phyloP scores from a whole-genome alignment of 768 basidiomycete genomes.

The Trametes elegans region DNA sequence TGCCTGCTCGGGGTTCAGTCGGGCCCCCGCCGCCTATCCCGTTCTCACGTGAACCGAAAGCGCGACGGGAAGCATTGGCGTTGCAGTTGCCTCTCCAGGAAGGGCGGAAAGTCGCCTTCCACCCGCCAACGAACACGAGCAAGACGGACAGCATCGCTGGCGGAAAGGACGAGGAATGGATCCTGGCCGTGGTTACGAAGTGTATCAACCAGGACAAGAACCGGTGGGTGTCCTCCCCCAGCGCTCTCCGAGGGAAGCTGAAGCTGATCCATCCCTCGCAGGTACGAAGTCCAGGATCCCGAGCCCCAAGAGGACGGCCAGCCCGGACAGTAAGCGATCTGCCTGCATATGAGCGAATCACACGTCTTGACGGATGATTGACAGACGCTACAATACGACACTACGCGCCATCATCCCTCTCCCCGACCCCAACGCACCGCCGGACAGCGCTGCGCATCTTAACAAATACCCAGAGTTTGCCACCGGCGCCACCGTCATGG shows the following conservation, averaged over 20 bases:
- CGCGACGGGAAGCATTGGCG: conserved; percentile 57
- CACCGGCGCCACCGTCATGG: conserved; percentile 73
- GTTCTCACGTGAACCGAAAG: conserved; percentile 65
- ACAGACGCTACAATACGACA: conserved; percentile 66
- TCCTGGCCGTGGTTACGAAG: conserved; percentile 71
- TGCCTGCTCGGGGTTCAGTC: conserved; percentile 55
- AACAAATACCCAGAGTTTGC: conserved; percentile 71
- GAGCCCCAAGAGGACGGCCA: conserved; percentile 82
- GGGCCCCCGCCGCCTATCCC: conserved; percentile 50
- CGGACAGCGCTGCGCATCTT: conserved; percentile 60
- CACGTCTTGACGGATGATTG: not conserved
- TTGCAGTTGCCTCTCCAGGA: conserved; percentile 67
- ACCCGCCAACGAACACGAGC: conserved; percentile 51
- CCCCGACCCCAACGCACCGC: conserved; percentile 64
- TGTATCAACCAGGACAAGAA: conserved; percentile 73
- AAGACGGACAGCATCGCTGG: conserved; percentile 55
- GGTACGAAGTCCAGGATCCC: conserved; percentile 84
- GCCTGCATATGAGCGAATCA: not conserved
- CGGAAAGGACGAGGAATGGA: conserved; percentile 60
- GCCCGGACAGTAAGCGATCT: conserved; percentile 47
- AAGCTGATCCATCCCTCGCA: conserved; percentile 27
- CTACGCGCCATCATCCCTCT: conserved; percentile 74
- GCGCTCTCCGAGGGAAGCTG: not conserved
- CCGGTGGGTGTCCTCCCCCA: conserved; percentile 44
- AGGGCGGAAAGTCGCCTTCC: conserved; percentile 81